Evolutionary conservation across 495 filamentous ascomycete species (phyloP).

Genomic region (Trichoderma gamsii): DNA sequence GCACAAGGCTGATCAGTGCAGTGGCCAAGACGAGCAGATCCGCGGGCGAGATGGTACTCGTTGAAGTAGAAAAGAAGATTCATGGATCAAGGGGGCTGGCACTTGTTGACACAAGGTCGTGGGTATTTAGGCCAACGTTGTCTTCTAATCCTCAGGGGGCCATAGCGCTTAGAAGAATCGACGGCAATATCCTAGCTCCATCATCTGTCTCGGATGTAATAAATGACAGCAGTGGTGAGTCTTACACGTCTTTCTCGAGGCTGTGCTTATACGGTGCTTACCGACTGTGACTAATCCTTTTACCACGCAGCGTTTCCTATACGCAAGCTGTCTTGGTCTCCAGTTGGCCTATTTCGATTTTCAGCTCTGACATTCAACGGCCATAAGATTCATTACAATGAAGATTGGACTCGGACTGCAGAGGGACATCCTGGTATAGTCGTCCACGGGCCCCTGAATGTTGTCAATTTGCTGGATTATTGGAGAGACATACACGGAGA

Average conservation of each 20-base stretch:
- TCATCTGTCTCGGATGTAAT: slow-evolving; percentile 20
- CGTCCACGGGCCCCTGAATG: slow-evolving; percentile 59
- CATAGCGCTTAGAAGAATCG: slow-evolving; percentile 9
- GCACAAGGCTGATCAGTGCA: slow-evolving; percentile 46
- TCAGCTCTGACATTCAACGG: slow-evolving; percentile 67
- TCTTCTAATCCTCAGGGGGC: slow-evolving; percentile 18
- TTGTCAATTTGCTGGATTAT: slow-evolving; percentile 57
- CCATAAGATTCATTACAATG: slow-evolving; percentile 67
- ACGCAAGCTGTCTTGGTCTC: slow-evolving; percentile 44
- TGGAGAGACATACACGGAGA: slow-evolving; percentile 49
- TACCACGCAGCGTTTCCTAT: slow-evolving; percentile 14
- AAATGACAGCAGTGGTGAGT: neutral
- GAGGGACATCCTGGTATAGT: slow-evolving; percentile 56
- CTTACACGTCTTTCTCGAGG: neutral
- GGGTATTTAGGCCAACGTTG: slow-evolving; percentile 53
- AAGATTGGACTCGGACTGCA: slow-evolving; percentile 50
- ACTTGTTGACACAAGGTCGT: slow-evolving; percentile 53
- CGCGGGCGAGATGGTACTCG: slow-evolving; percentile 60
- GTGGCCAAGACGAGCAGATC: slow-evolving; percentile 46
- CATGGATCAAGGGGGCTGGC: slow-evolving; percentile 45
- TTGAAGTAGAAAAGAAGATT: slow-evolving; percentile 57
- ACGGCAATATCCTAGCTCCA: slow-evolving; percentile 11
- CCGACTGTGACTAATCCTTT: neutral
- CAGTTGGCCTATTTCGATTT: slow-evolving; percentile 61
- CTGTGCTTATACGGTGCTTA: neutral